Percentiles rank a stretch among this genome's conserved stretches.
Conservation (phyloP, 495 filamentous ascomycete species). For the Hamigera avellanea region DNA sequence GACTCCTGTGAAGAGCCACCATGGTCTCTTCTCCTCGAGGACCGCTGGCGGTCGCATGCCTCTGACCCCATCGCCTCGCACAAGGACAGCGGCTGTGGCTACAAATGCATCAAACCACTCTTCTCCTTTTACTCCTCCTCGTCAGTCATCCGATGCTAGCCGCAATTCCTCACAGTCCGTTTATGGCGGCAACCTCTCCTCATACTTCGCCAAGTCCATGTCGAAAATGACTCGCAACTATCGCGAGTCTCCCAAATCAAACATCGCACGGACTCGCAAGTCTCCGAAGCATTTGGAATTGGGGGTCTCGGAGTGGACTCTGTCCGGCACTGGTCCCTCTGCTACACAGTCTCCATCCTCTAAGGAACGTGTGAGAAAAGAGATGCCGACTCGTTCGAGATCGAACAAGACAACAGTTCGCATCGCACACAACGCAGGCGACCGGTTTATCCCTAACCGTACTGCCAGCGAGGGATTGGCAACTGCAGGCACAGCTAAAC, state of each 20-base stretch:
- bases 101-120: conserved; percentile 40
- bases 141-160: conserved; percentile 40
- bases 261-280: conserved; percentile 33
- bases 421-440: conserved; percentile 64
- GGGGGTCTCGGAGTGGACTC: conserved; percentile 82
- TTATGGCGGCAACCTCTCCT: conserved; percentile 60
- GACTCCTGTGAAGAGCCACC: conserved; percentile 88
- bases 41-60: conserved; percentile 92
- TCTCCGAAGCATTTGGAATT: conserved; percentile 77
- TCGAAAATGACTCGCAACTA: conserved; percentile 31
- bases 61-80: conserved; percentile 80
- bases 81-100: conserved; percentile 35
- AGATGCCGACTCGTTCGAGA: conserved; percentile 48
- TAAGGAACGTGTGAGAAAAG: conserved; percentile 53
- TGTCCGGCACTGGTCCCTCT: conserved; percentile 67
- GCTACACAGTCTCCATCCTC: conserved; percentile 54
- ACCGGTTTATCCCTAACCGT: conserved; percentile 94
- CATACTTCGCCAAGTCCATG: conserved; percentile 59
- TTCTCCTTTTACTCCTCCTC: conserved; percentile 73
- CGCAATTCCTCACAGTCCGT: conserved; percentile 50
- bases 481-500: conserved; percentile 71
- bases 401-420: conserved; percentile 57
- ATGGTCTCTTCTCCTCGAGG: conserved; percentile 81
- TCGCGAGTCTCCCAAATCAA: conserved; percentile 20
- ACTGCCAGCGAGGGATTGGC: conserved; percentile 78